Evolutionary conservation across 1,284 basidiomycete species (phyloP).

Genomic region (Marasmius oreades): DNA sequence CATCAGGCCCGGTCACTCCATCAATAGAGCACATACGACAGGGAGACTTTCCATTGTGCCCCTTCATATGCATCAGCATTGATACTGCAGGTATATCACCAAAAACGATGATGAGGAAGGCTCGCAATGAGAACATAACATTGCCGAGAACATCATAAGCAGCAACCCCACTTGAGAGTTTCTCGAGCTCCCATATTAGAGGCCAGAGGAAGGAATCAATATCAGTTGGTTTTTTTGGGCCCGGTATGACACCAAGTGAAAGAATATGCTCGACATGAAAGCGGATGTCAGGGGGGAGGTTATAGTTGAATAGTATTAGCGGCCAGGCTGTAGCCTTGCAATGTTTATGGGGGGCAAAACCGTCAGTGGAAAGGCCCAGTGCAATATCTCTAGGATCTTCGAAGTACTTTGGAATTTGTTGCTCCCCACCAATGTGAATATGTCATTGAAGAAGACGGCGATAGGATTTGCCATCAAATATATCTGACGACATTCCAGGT

Average conservation of each 20-base stretch:
- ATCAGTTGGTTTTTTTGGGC: conserved; percentile 31
- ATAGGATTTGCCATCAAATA: conserved; percentile 11
- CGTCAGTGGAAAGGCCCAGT: conserved; percentile 22
- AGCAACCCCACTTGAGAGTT: conserved; percentile 25
- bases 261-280: conserved; percentile 28
- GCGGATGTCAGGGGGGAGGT: conserved; percentile 28
- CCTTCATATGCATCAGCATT: conserved; percentile 19
- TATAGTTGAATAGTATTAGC: conserved; percentile 31
- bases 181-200: conserved; percentile 26
- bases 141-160: conserved; percentile 23
- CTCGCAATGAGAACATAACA: conserved; percentile 25
- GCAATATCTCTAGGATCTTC: conserved; percentile 17
- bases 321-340: conserved; percentile 29
- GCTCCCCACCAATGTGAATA: conserved; percentile 1
- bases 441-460: background rate
- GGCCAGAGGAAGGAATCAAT: conserved; percentile 34
- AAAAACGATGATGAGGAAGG: conserved; percentile 29
- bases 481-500: background rate
- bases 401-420: conserved; percentile 1
- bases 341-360: conserved; percentile 22
- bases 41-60: conserved; percentile 12
- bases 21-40: conserved; percentile 13
- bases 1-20: conserved; percentile 13
- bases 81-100: conserved; percentile 36
- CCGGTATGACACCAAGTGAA: conserved; percentile 31